phyloP scores from a whole-genome alignment of 106 monocot genomes.

The Apostasia ramifera region DNA sequence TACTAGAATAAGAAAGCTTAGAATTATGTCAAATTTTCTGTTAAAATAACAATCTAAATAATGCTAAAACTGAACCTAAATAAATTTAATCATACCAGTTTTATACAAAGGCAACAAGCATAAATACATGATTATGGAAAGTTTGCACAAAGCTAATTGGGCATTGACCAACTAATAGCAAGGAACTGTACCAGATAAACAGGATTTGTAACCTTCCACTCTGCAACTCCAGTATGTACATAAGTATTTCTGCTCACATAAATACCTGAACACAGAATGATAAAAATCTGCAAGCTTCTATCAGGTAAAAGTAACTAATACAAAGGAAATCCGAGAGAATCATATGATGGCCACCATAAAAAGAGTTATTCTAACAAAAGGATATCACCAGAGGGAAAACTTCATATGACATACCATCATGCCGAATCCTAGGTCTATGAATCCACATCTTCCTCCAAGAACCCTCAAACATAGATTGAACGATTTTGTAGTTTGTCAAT shows the following conservation, averaged over 20 bases:
- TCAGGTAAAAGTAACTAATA: background rate
- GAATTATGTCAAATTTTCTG: no score
- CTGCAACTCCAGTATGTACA: slow-evolving; percentile 72
- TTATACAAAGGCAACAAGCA: no score
- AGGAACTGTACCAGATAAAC: slow-evolving; percentile 74
- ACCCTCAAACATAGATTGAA: slow-evolving; percentile 60
- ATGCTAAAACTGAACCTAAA: no score
- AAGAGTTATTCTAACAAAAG: background rate
- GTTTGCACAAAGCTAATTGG: background rate
- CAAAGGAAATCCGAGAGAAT: no score
- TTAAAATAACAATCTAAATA: no score
- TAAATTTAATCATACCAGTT: no score
- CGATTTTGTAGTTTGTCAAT: slow-evolving; percentile 48
- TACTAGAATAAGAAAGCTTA: background rate
- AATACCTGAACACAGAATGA: slow-evolving; percentile 39
- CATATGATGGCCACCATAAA: no score
- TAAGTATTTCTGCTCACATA: slow-evolving; percentile 98
- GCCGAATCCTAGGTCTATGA: slow-evolving; percentile 76
- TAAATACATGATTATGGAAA: no score
- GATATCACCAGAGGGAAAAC: background rate
- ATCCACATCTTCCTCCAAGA: slow-evolving; percentile 99
- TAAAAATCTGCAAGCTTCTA: background rate
- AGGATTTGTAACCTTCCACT: slow-evolving; percentile 84
- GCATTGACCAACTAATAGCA: background rate
- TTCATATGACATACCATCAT: slow-evolving; percentile 51